Base-by-base conservation (phyloP, 371 early-diverging fungal genomes). In the Mucor saturninus region DNA sequence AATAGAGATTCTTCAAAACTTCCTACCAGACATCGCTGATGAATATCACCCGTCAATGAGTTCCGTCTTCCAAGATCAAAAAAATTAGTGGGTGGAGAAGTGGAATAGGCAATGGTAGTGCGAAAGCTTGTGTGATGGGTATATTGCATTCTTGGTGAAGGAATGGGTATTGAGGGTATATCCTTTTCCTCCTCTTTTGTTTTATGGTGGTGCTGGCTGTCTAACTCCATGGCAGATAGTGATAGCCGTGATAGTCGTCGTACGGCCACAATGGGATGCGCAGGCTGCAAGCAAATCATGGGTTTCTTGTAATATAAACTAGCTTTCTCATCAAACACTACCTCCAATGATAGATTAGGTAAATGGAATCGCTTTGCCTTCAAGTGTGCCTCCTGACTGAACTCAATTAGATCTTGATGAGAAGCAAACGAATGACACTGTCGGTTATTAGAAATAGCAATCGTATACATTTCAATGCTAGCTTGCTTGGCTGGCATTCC, bases 1-100 rank as follows among this genome's bases (percentile, higher is more conserved):
- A 94, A 75, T 15, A 94, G 81, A 0, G 91, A 91, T 65, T 94
- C 92, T 62, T 93, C 93, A 65, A 92, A 93, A 14, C 89, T 89
- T 2, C 93, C 93, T 0, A 92, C 89, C 2, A 93, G 42, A 48
- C 60, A 56, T 13, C 56, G 46, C 4, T 63, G 63, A 11, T 71
- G 67, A 8, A 31, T 45, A 21, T 50, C 54, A 32, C 53, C 15
- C 51, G 65, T 15, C 37, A 73, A 42, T 1, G 77, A 81, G n/a
- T 51, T 58, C 26, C 66, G 31, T 31, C 66, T 51, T 3, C 46
- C 45, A 30, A 50, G 13, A 50, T 50, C 50, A 32, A 46, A 54
- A 8, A 54, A 38, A 31, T 26, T 42, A 29, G 45, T 32, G n/a
- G 59, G 59, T 9, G 80, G 77, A 0, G 74, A 75, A 14, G 75